These are phyloP conservation scores for Lippia alba DNA, from an alignment of 305 asterid genomes.

Conservation along the genomic window DNA sequence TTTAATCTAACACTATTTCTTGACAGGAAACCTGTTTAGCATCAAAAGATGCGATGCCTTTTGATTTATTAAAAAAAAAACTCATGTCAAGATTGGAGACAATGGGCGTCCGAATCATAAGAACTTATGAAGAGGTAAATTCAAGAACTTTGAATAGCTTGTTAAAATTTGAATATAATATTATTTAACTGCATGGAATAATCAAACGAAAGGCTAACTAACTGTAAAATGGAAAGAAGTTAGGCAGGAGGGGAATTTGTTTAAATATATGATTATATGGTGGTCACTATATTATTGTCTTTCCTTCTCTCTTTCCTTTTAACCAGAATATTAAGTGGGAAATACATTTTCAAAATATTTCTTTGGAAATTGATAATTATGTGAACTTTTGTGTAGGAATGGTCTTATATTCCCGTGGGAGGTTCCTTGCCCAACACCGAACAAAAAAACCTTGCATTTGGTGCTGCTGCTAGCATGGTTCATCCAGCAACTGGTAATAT, in stretches of 20 bases:
- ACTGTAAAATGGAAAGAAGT: too few relatives aligned
- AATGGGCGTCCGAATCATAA: conserved; percentile 77
- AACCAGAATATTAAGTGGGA: conserved; percentile 10
- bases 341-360: conserved; percentile 3
- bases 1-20: conserved; percentile 26
- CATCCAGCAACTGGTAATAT: conserved; percentile 96
- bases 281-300: too few relatives aligned
- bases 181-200: too few relatives aligned
- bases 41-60: conserved; percentile 95
- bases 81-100: conserved; percentile 85
- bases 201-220: too few relatives aligned
- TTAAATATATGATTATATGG: too few relatives aligned
- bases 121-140: conserved; percentile 84
- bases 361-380: conserved; percentile 3
- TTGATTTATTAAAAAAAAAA: conserved; percentile 74
- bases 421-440: conserved; percentile 96
- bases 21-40: conserved; percentile 95
- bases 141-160: too few relatives aligned
- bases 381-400: conserved; percentile 61
- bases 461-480: conserved; percentile 99
- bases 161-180: too few relatives aligned
- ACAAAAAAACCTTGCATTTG: conserved; percentile 95
- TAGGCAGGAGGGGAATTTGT: too few relatives aligned
- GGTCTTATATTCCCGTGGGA: conserved; percentile 99
- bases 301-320: not conserved